A percentile compares a stretch with the other conserved stretches of the same genome.
These are phyloP conservation scores for Fusarium pseudograminearum DNA, from an alignment of 2,329 filamentous ascomycete species.

Conservation along the genomic window DNA sequence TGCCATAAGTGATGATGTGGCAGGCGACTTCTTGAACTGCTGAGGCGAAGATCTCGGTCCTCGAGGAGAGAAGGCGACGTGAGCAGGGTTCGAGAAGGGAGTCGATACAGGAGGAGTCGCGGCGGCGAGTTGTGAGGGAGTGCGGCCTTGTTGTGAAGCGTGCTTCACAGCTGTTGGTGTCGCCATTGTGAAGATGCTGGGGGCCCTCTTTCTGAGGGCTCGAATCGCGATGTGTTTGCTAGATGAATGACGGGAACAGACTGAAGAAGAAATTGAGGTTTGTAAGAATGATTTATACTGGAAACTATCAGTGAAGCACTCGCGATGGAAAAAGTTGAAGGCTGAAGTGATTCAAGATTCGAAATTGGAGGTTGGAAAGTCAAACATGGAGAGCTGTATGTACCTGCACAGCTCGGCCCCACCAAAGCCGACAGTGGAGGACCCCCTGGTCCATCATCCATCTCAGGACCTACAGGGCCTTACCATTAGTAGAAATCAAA, in stretches of 20 bases:
- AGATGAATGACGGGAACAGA: neutral
- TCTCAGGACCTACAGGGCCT: neutral
- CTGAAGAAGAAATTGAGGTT: neutral
- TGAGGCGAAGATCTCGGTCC: slow-evolving; percentile 72
- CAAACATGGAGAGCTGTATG: slow-evolving; percentile 9
- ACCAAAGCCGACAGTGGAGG: slow-evolving; percentile 38
- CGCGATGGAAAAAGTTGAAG: neutral
- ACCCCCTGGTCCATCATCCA: neutral
- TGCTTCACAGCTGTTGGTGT: slow-evolving; percentile 65
- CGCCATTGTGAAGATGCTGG: slow-evolving; percentile 54
- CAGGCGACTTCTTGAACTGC: slow-evolving; percentile 73
- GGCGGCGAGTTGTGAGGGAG: slow-evolving; percentile 64
- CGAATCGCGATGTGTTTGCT: slow-evolving; percentile 6
- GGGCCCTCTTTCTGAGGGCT: slow-evolving; percentile 32
- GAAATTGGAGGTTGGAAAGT: slow-evolving; percentile 20
- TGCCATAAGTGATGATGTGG: slow-evolving; percentile 63
- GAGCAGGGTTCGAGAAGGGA: slow-evolving; percentile 70
- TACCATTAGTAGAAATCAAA: neutral
- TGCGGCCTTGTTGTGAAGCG: slow-evolving; percentile 58
- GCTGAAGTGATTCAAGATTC: neutral
- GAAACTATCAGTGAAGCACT: neutral
- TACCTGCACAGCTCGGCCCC: slow-evolving; percentile 36
- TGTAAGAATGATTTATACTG: neutral
- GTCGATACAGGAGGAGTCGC: slow-evolving; percentile 76
- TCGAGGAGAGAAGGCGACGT: slow-evolving; percentile 70